Evolutionary conservation across 108 stramenopile species (phyloP).

Genomic region (Fragilaria radians): DNA sequence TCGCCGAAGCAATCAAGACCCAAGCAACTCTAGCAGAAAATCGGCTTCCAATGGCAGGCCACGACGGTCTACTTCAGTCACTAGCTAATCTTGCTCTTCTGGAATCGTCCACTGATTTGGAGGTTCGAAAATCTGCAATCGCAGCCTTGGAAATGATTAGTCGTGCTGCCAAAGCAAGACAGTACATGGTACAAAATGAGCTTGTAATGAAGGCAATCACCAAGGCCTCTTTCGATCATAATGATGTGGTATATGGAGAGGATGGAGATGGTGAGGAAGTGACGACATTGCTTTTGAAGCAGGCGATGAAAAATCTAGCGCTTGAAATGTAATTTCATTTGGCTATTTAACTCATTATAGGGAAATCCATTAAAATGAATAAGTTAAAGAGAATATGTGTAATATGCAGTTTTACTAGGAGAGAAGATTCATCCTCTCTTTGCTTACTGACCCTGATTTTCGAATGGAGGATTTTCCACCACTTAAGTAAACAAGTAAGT

Average conservation of each 20-base stretch:
- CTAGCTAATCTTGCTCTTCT: slow-evolving; percentile 38
- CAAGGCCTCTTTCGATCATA: slow-evolving; percentile 22
- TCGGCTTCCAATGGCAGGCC: slow-evolving; percentile 36
- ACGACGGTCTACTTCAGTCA: slow-evolving; percentile 41
- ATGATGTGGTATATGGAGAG: background rate
- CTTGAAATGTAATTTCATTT: slow-evolving; percentile 4
- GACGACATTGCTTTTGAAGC: background rate
- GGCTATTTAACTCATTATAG: no score
- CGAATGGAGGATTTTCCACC: background rate
- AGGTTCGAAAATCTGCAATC: slow-evolving; percentile 30
- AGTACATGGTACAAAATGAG: slow-evolving; percentile 35
- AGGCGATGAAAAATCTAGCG: slow-evolving; percentile 8
- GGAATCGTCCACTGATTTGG: slow-evolving; percentile 13
- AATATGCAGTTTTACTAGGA: no score
- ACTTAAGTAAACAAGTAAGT: slow-evolving; percentile 40
- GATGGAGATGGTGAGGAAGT: background rate
- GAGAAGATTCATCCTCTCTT: background rate
- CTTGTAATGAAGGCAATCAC: slow-evolving; percentile 51
- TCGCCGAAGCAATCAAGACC: slow-evolving; percentile 37
- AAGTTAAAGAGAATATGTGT: no score
- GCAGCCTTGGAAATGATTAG: slow-evolving; percentile 42
- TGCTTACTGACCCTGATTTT: background rate
- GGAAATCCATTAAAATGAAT: no score
- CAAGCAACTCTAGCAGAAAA: slow-evolving; percentile 32
- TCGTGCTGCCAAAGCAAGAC: slow-evolving; percentile 30